Conservation (phyloP, 306 rosid genomes). For the Canavalia gladiata region DNA sequence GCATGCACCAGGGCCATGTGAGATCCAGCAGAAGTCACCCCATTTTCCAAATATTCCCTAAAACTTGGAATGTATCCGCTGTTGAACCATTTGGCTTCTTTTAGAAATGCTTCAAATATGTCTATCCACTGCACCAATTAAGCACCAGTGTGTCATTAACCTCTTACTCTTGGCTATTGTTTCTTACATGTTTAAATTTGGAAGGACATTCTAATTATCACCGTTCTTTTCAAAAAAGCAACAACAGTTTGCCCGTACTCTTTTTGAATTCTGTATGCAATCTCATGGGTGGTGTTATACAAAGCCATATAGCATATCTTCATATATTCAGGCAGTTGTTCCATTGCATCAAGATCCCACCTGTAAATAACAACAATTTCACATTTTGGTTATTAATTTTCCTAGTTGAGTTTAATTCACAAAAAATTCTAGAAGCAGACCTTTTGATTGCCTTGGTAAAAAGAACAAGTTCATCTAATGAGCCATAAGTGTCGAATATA, state of each 20-base stretch:
- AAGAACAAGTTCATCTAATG: conserved; percentile 61
- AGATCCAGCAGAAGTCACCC: conserved; percentile 58
- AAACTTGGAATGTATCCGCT: conserved; percentile 40
- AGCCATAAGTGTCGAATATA: conserved; percentile 53
- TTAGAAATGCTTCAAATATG: conserved; percentile 59
- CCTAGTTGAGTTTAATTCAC: background rate
- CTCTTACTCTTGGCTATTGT: background rate
- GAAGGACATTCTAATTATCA: conserved; percentile 17
- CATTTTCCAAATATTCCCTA: conserved; percentile 53
- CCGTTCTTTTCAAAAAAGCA: conserved; percentile 52
- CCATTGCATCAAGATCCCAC: conserved; percentile 65
- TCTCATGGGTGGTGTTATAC: conserved; percentile 57
- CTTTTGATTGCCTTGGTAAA: conserved; percentile 59
- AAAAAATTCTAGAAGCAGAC: conserved; percentile 21
- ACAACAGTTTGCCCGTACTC: conserved; percentile 47
- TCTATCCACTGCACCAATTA: conserved; percentile 60
- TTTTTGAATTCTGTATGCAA: conserved; percentile 54
- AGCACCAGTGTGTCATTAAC: conserved; percentile 16
- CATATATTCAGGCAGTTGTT: conserved; percentile 55
- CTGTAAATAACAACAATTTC: conserved; percentile 30
- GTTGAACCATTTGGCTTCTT: conserved; percentile 65
- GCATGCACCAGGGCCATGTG: conserved; percentile 62
- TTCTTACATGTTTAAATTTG: background rate
- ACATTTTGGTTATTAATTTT: background rate
- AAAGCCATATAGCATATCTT: conserved; percentile 61